Evolutionary conservation across 2,329 filamentous ascomycete genomes (phyloP), one percentile per base, ranked within the genome.

Genomic region (Lasiodiplodia sp.): DNA sequence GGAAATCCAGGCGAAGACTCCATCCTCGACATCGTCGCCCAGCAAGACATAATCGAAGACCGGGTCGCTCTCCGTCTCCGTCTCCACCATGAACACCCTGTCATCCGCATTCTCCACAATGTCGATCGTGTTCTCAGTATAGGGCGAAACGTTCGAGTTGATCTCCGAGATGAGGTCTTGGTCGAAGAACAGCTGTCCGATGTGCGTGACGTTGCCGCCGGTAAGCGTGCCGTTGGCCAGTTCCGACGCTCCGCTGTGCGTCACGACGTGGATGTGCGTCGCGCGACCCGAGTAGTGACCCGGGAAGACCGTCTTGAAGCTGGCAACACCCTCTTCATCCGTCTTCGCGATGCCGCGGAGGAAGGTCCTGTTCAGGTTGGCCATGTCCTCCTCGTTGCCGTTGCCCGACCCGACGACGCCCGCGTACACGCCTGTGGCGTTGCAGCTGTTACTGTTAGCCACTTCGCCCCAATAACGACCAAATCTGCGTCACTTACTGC

Each of bases 171-270:
- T 84, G 11, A 91, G 83, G 70, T 82, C 80, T 75, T 90, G 85
- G 75, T 91, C 87, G 68, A 88, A 88, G 83, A 88, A 91, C 62
- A 89, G 75, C 75, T 92, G 89, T 21, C 89, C 88, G 49, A 90
- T 83, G 78, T 91, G 88, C 10, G 85, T 84, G 68, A 87, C 83
- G 64, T 79, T 81, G 18, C 82, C 81, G 69, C 82, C 85, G 53
- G 78, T 77, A 69, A 87, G 82, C 67, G 86, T 86, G 63, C 84
- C 86, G 73, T 85, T 88, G 63, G 80, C 71, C 58, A 82, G 79
- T 6, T 82, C 71, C 44, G 77, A 79, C 37, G 73, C 75, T 56
- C 78, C 78, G 68, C 78, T 77, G 68, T 81, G 79, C 49, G 81
- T 73, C 60, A 78, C 70, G 67, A 77, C 40, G 47, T 70, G 58